Evolutionary conservation across 2,329 filamentous ascomycete genomes (phyloP), one percentile per base, ranked within the genome.

Genomic region (Grosmannia serpens): DNA sequence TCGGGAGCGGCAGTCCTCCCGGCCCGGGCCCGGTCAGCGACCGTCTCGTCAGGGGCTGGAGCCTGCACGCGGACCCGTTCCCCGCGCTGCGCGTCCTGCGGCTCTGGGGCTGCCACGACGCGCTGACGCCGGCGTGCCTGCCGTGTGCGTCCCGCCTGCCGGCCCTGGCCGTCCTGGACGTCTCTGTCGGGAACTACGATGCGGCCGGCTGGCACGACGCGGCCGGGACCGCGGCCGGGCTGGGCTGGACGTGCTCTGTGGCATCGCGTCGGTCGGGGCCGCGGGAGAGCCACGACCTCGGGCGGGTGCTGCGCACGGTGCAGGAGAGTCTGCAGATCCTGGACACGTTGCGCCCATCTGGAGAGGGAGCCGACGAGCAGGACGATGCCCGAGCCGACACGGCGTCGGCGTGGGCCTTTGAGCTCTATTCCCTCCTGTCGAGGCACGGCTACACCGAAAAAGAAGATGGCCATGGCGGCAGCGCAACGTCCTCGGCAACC

Each of bases 31-130:
- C 17, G 31, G 49, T 79, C 7, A 75, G 63, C 46, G 77, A 81
- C 61, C 69, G 74, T 8, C 67, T 81, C 3, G 58, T 81, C 24
- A 70, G 73, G 38, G 73, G 73, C 26, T 81, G 77, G 77, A 70
- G 72, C 0, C 69, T 73, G 24, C 67, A 67, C 41, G 62, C 68
- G 0, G 64, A 70, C 10, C 70, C 76, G 0, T 81, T 82, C 41
- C 77, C 77, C 0, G 51, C 73, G 4, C 69, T 81, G 49, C 70
- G 77, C 5, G 66, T 80, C 20, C 64, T 81, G 49, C 70, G 73
- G 31, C 71, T 81, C 3, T 57, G 54, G 56, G 53, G 59, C 10
- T 49, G 53, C 46, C 2, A 29, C 22, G 46, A 56, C 17, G 15
- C 8, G 17, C 74, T 71, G 0, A 75, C 76, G 0, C 63, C 67